Percentiles rank a stretch among this genome's conserved stretches.
Conservation (phyloP, 192 early-diverging fungal genomes). For the Mortierella alpina region DNA sequence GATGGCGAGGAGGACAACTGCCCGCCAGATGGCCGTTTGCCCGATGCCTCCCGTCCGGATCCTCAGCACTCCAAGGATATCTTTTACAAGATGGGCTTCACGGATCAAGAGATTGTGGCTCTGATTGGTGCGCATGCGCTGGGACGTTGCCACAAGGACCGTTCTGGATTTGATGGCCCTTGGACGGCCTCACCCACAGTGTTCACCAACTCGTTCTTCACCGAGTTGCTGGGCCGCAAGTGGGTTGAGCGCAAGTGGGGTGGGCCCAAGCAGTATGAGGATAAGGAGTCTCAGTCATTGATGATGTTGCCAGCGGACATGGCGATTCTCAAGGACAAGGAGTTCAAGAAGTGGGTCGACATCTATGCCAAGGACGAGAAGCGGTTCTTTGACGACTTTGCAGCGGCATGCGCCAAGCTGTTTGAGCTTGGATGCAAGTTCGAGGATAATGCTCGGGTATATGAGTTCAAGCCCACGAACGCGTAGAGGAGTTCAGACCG, state of each 20-base stretch:
- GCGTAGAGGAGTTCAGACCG: slow-evolving; percentile 33
- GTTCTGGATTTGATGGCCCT: slow-evolving; percentile 85
- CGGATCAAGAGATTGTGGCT: slow-evolving; percentile 82
- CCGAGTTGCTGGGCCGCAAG: slow-evolving; percentile 77
- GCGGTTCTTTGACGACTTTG: slow-evolving; percentile 92
- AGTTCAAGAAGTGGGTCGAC: slow-evolving; percentile 81
- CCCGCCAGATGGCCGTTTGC: slow-evolving; percentile 82
- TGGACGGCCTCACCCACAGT: slow-evolving; percentile 91
- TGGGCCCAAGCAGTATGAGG: slow-evolving; percentile 89
- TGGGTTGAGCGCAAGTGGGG: slow-evolving; percentile 86
- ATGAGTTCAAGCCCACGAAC: slow-evolving; percentile 70
- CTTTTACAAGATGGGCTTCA: slow-evolving; percentile 83
- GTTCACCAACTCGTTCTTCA: slow-evolving; percentile 93
- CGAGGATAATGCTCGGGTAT: slow-evolving; percentile 72
- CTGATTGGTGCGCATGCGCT: slow-evolving; percentile 83
- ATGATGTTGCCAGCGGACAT: slow-evolving; percentile 82
- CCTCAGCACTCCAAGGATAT: slow-evolving; percentile 78
- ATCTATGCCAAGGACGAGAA: slow-evolving; percentile 88
- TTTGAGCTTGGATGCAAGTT: slow-evolving; percentile 86
- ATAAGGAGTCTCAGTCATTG: slow-evolving; percentile 73
- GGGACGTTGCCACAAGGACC: slow-evolving; percentile 80
- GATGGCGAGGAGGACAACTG: slow-evolving; percentile 53
- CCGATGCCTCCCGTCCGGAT: slow-evolving; percentile 73
- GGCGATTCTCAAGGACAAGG: slow-evolving; percentile 69
- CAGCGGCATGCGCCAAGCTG: slow-evolving; percentile 84